Evolutionary conservation across 257 asterid species (phyloP), one percentile per base, ranked within the genome.

Genomic region (Plectranthus barbatus): DNA sequence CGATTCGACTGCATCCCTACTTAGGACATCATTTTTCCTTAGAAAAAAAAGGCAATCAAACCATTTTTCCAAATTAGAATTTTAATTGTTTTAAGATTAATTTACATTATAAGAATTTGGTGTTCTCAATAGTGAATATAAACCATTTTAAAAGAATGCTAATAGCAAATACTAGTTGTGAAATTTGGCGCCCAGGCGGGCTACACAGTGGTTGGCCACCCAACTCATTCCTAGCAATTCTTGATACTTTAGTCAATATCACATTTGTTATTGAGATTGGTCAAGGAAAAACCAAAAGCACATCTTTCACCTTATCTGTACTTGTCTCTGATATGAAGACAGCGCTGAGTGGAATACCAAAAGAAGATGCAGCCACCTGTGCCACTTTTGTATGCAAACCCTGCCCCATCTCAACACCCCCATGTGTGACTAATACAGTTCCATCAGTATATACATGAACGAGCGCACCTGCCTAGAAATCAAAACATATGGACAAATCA

Each of bases 381-480:
- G 97, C 97, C 62, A 92, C 84, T 81, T 92, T 92, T 48, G 99
- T 92, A 71, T 92, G 99, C 85, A 92, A 79, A 70, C 99, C 97
- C 69, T 92, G 99, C 52, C 99, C 99, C 99, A 92, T 92, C 78
- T 92, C 99, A 15, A 92, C 97, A 53, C 99, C 99, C 7, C 99
- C 99, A 55, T 92, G 99, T 31, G 97, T 92, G 41, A 92, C 96
- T 73, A 92, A 75, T 67, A 86, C 96, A 42, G 99, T 92, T 75
- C 99, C 99, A 78, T 92, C 99, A 6, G 97, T 92, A 77, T 92
- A 92, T 9, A 92, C 87, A 64, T 92, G 97, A 74, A 92, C 99
- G 64, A 92, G 95, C 59, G 99, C 97, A 70, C 97, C 99, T 47
- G 97, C 99, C 99, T 92, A 64, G 18, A 59, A 57, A 42, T 64